phyloP scores from a whole-genome alignment of 441 rosid genomes.

The Gossypium laxum region DNA sequence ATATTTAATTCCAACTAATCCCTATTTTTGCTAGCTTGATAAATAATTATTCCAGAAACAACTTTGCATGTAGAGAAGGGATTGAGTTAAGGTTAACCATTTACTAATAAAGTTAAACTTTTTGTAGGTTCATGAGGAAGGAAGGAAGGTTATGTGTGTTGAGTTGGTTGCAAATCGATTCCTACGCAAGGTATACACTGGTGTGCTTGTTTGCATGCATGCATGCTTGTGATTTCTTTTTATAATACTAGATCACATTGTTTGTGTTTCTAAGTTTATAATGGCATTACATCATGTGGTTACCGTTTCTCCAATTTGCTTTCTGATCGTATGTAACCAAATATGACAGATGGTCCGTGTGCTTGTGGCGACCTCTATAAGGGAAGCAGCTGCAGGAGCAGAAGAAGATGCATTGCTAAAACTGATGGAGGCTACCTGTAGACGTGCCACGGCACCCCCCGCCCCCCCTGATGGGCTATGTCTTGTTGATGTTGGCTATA shows the following conservation, averaged over 20 bases:
- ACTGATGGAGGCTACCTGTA: constrained; percentile 66
- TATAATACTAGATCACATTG: neutral
- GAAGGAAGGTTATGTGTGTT: constrained; percentile 61
- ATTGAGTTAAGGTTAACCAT: neutral
- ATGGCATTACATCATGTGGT: neutral
- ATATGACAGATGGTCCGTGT: constrained; percentile 72
- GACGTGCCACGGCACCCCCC: constrained; percentile 91
- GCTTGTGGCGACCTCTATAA: constrained; percentile 72
- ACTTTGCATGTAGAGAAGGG: neutral
- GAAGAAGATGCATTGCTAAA: constrained; percentile 59
- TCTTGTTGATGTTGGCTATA: constrained; percentile 70
- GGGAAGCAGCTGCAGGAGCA: constrained; percentile 84
- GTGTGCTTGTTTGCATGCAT: neutral
- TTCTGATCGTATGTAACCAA: constrained; percentile 5
- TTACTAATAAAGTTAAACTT: constrained; percentile 3
- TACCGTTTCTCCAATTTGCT: neutral
- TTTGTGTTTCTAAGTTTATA: neutral
- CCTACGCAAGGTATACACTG: constrained; percentile 62
- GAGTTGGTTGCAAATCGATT: constrained; percentile 86
- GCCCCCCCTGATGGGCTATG: constrained; percentile 83
- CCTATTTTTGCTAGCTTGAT: neutral
- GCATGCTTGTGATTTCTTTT: neutral
- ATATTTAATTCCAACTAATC: neutral
- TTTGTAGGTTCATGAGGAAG: constrained; percentile 40
- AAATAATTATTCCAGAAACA: neutral